These are phyloP conservation scores for Pseudopyrenochaeta lycopersici DNA, from an alignment of 2,329 filamentous ascomycete species.

Conservation along the genomic window DNA sequence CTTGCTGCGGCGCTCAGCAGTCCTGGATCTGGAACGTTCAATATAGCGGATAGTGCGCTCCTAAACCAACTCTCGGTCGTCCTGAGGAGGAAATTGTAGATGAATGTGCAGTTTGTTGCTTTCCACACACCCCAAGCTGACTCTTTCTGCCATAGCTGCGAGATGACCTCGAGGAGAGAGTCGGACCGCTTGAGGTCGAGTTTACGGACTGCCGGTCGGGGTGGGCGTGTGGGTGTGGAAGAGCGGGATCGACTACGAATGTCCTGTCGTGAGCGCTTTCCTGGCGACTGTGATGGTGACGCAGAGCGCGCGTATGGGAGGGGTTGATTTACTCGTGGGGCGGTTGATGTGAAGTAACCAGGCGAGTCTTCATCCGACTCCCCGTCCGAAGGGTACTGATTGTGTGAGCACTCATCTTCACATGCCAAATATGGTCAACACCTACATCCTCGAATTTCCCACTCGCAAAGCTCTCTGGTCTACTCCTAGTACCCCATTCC, in stretches of 20 bases:
- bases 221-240: constrained; percentile 49
- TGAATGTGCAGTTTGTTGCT: constrained; percentile 87
- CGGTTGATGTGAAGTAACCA: constrained; percentile 81
- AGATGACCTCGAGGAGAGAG: constrained; percentile 85
- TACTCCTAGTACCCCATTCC: constrained; percentile 29
- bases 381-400: constrained; percentile 67
- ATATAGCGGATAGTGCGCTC: constrained; percentile 86
- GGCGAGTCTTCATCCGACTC: constrained; percentile 76
- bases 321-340: constrained; percentile 60
- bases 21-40: constrained; percentile 87
- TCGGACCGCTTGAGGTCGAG: constrained; percentile 77
- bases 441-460: constrained; percentile 47
- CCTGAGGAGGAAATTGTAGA: constrained; percentile 86
- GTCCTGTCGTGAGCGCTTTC: constrained; percentile 37
- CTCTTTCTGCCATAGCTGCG: constrained; percentile 88
- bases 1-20: constrained; percentile 55
- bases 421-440: constrained; percentile 14
- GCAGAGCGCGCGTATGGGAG: constrained; percentile 41
- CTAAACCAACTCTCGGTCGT: constrained; percentile 92
- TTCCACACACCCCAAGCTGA: constrained; percentile 96
- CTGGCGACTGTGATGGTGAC: constrained; percentile 49
- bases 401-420: constrained; percentile 23
- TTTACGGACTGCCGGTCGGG: constrained; percentile 63
- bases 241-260: constrained; percentile 53
- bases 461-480: constrained; percentile 44